Evolutionary conservation across 2,329 filamentous ascomycete species (phyloP).

Genomic region (Pestalotiopsis sp.): DNA sequence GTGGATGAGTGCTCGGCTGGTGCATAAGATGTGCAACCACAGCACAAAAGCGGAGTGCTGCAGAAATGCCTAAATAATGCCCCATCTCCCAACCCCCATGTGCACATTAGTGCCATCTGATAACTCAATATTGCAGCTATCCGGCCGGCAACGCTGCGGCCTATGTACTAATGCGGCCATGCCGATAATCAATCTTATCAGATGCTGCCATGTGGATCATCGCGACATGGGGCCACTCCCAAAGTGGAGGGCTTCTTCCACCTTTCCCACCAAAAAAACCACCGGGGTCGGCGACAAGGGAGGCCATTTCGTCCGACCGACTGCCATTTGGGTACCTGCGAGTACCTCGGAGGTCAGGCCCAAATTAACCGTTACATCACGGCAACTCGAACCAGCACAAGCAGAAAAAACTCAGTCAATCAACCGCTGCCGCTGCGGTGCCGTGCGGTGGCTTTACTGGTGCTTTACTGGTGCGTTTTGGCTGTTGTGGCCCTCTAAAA

Average conservation of each 20-base stretch:
- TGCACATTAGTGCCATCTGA: constrained; percentile 10
- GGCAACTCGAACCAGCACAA: not conserved
- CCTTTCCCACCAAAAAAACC: not conserved
- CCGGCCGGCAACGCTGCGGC: not conserved
- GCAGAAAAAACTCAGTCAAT: not conserved
- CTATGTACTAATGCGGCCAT: constrained; percentile 2
- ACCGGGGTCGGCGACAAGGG: constrained; percentile 10
- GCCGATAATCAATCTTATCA: constrained; percentile 30
- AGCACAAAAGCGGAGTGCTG: not conserved
- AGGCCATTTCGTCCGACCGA: not conserved
- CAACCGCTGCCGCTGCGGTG: too few species aligned
- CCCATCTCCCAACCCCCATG: not conserved
- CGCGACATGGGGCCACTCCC: not conserved
- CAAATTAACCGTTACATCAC: constrained; percentile 7
- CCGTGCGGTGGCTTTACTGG: too few species aligned
- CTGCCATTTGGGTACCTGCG: not conserved
- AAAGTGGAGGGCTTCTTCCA: not conserved
- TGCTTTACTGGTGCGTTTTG: too few species aligned
- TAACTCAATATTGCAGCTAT: constrained; percentile 14
- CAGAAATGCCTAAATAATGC: not conserved
- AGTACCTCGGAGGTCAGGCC: not conserved
- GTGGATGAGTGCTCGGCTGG: not conserved
- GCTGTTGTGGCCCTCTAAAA: not conserved
- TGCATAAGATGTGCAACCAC: not conserved
- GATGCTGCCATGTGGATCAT: constrained; percentile 2